These are phyloP conservation scores for Brassica incana DNA, from an alignment of 345 rosid species.

Conservation along the genomic window DNA sequence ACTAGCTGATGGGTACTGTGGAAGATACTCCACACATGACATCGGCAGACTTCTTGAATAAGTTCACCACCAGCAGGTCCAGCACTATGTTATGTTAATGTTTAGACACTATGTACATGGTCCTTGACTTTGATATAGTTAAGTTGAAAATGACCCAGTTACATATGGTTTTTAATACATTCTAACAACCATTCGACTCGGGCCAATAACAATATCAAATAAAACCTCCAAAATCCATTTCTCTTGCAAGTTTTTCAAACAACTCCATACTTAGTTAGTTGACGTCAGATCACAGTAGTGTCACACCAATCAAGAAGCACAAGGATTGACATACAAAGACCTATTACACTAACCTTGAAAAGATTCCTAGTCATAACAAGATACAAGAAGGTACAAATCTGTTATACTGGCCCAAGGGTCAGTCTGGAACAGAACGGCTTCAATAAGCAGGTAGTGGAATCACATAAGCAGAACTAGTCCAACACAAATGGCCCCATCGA, in stretches of 20 bases:
- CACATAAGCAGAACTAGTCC: too few relatives aligned
- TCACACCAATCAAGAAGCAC: neutral
- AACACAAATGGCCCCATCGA: neutral
- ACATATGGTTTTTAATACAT: neutral
- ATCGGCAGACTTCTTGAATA: neutral
- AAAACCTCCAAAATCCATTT: neutral
- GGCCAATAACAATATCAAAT: neutral
- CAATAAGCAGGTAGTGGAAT: too few relatives aligned
- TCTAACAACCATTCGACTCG: neutral
- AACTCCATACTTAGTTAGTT: too few relatives aligned
- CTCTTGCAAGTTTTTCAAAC: neutral
- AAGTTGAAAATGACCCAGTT: neutral
- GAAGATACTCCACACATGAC: neutral
- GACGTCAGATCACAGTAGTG: neutral
- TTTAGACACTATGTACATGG: neutral
- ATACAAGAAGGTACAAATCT: neutral
- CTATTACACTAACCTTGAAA: too few relatives aligned
- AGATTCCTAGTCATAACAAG: neutral
- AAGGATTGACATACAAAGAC: neutral
- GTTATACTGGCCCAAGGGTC: too few relatives aligned
- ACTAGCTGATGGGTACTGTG: neutral
- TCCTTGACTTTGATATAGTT: neutral
- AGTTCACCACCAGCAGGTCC: neutral
- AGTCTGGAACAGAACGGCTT: too few relatives aligned
- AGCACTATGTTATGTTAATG: neutral